phyloP scores from a whole-genome alignment of 768 basidiomycete species.

The Russula olivacea region DNA sequence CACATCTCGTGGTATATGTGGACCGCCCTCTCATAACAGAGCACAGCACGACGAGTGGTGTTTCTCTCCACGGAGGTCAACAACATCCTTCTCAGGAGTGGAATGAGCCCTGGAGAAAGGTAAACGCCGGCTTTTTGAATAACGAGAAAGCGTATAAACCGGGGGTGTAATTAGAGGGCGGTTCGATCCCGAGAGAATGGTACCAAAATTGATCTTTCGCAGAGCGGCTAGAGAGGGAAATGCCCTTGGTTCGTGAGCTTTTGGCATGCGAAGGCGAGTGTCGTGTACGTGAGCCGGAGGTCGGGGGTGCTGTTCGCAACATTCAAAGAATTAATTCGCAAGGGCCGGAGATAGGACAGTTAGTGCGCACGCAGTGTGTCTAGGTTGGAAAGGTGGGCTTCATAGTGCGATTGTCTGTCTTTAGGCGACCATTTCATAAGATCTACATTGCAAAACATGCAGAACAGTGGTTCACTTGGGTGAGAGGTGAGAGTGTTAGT shows the following conservation, averaged over 20 bases:
- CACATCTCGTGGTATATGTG: slow-evolving; percentile 53
- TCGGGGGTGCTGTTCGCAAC: slow-evolving; percentile 10
- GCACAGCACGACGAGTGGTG: slow-evolving; percentile 46
- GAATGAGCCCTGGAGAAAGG: slow-evolving; percentile 50
- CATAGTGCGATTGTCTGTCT: slow-evolving; percentile 51
- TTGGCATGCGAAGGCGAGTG: background rate
- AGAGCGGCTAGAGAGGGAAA: background rate
- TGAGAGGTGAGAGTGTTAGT: slow-evolving; percentile 3
- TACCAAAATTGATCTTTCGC: slow-evolving; percentile 60
- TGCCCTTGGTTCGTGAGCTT: background rate
- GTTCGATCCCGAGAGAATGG: slow-evolving; percentile 37
- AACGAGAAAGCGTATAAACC: slow-evolving; percentile 36
- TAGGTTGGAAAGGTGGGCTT: slow-evolving; percentile 39
- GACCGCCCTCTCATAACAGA: slow-evolving; percentile 59
- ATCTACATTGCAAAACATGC: slow-evolving; percentile 46
- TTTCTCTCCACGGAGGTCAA: slow-evolving; percentile 47
- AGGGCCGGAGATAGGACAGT: background rate
- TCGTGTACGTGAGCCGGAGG: background rate
- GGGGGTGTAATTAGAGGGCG: slow-evolving; percentile 56
- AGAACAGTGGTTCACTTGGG: slow-evolving; percentile 31
- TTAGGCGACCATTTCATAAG: slow-evolving; percentile 36
- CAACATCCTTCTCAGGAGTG: slow-evolving; percentile 52
- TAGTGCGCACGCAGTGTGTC: slow-evolving; percentile 10
- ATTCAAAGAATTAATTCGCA: background rate
- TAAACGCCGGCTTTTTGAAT: background rate